phyloP scores from a whole-genome alignment of 257 asterid genomes.

The Handroanthus guayacan region DNA sequence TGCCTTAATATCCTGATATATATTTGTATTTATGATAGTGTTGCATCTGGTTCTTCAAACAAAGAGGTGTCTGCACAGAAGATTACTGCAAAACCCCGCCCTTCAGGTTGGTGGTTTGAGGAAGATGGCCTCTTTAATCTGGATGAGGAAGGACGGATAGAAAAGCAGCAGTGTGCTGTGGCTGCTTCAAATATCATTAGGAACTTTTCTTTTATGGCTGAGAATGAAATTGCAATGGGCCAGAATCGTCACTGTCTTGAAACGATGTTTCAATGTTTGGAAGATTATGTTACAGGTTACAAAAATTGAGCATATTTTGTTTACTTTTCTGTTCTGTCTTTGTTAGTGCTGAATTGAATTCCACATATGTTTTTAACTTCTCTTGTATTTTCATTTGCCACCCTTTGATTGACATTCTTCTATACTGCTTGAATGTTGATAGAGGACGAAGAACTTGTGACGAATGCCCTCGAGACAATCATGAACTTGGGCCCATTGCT shows the following conservation, averaged over 20 bases:
- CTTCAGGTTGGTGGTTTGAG: conserved; percentile 96
- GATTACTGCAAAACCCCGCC: conserved; percentile 55
- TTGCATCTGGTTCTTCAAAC: conserved; percentile 62
- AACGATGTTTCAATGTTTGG: conserved; percentile 89
- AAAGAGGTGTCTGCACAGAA: conserved; percentile 69
- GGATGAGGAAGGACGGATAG: conserved; percentile 92
- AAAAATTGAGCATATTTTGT: not conserved
- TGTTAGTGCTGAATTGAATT: not conserved
- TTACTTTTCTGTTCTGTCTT: not conserved
- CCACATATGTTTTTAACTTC: not conserved
- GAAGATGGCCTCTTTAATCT: conserved; percentile 95
- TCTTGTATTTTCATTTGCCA: not conserved
- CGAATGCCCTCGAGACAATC: conserved; percentile 85
- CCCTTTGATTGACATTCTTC: conserved; percentile 30
- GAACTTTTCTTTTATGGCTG: conserved; percentile 98
- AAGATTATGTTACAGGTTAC: conserved; percentile 86
- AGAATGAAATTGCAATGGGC: conserved; percentile 94
- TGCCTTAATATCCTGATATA: conserved; percentile 16
- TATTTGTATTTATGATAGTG: conserved; percentile 43
- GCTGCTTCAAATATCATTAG: conserved; percentile 94
- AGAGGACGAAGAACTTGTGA: conserved; percentile 99
- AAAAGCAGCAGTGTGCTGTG: conserved; percentile 92
- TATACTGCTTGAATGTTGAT: conserved; percentile 42
- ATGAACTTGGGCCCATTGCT: conserved; percentile 89
- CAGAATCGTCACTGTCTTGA: conserved; percentile 95